Conservation (phyloP, 805 yeast species). For the Pichia sporocuriosa region DNA sequence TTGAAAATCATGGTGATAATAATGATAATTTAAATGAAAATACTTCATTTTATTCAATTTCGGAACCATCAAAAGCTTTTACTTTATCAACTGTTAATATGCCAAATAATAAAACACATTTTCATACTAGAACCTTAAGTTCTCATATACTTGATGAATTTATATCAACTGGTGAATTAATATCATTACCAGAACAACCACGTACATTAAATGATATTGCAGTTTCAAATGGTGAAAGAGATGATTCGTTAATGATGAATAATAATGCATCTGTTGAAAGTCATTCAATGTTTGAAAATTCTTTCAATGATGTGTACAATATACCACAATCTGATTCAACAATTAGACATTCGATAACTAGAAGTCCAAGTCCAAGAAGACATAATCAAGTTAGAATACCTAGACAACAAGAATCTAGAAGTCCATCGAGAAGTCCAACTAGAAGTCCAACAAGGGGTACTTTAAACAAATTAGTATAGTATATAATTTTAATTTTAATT, state of each 20-base stretch:
- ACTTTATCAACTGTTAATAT: slow-evolving; percentile 7
- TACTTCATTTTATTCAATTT: slow-evolving; percentile 13
- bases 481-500: neutral
- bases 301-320: slow-evolving; percentile 12
- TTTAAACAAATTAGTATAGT: neutral
- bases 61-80: slow-evolving; percentile 21
- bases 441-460: slow-evolving; percentile 6
- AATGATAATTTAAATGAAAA: no score
- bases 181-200: slow-evolving; percentile 12
- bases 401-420: slow-evolving; percentile 6
- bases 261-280: slow-evolving; percentile 3
- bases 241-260: neutral
- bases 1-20: no score
- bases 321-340: slow-evolving; percentile 5
- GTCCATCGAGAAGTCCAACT: slow-evolving; percentile 4
- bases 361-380: slow-evolving; percentile 10
- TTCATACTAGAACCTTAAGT: slow-evolving; percentile 22
- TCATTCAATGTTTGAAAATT: slow-evolving; percentile 21
- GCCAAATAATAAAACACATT: slow-evolving; percentile 15
- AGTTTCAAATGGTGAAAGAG: neutral
- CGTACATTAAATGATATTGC: slow-evolving; percentile 2
- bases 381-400: neutral
- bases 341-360: neutral
- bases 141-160: slow-evolving; percentile 25
- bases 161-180: slow-evolving; percentile 21